These are phyloP conservation scores for Podosphaera fusca DNA, from an alignment of 2,329 filamentous ascomycete genomes.

Conservation along the genomic window DNA sequence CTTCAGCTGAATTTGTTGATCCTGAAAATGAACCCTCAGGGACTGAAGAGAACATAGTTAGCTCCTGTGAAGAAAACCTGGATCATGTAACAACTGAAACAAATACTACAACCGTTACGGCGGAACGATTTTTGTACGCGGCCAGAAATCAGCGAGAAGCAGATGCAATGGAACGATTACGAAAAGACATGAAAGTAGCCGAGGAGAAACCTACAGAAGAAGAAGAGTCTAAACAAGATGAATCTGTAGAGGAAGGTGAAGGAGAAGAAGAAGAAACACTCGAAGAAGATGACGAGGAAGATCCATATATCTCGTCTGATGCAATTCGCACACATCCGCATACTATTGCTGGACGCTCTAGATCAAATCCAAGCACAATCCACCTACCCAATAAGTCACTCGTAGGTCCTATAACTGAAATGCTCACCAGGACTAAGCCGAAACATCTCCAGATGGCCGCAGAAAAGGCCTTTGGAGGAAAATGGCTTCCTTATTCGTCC, in stretches of 20 bases:
- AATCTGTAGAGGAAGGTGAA: slow-evolving; percentile 12
- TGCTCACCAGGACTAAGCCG: slow-evolving; percentile 44
- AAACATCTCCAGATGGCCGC: slow-evolving; percentile 56
- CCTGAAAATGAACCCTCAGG: background rate
- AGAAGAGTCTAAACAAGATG: slow-evolving; percentile 9
- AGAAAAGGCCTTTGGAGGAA: slow-evolving; percentile 53
- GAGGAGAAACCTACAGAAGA: slow-evolving; percentile 11
- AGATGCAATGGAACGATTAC: slow-evolving; percentile 14
- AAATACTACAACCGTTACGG: background rate
- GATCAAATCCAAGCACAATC: slow-evolving; percentile 50
- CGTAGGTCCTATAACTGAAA: slow-evolving; percentile 41
- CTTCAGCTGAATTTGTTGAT: background rate
- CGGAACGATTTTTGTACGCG: slow-evolving; percentile 6
- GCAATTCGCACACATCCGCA: slow-evolving; percentile 45
- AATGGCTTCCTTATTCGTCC: slow-evolving; percentile 52
- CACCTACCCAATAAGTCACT: slow-evolving; percentile 49
- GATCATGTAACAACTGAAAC: background rate
- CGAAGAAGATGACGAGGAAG: slow-evolving; percentile 10
- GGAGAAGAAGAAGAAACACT: slow-evolving; percentile 6
- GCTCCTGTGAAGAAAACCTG: background rate
- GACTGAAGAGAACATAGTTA: background rate
- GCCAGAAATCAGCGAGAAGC: slow-evolving; percentile 14
- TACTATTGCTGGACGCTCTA: slow-evolving; percentile 51
- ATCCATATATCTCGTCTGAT: slow-evolving; percentile 14
- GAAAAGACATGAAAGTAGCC: slow-evolving; percentile 14